phyloP scores from a whole-genome alignment of 306 rosid species.

The Erythrophleum fordii region DNA sequence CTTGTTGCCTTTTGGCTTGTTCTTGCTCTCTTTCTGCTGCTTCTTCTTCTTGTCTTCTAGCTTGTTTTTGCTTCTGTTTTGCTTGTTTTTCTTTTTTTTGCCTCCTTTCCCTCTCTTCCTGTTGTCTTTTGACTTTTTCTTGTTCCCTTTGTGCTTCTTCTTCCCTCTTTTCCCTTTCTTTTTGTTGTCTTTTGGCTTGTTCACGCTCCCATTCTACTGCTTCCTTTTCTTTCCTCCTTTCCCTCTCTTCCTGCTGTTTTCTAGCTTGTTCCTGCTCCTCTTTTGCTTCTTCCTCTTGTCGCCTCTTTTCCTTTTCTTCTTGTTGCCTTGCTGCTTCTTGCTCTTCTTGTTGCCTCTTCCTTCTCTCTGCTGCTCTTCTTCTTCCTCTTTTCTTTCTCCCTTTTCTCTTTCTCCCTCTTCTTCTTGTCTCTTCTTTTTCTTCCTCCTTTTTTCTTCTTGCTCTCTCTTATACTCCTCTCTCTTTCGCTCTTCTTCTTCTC shows the following conservation, averaged over 20 bases:
- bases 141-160: constrained; percentile 4
- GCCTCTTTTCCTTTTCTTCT: background rate
- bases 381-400: background rate
- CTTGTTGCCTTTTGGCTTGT: background rate
- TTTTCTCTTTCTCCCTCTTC: too few relatives aligned
- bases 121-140: background rate
- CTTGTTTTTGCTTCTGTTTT: background rate
- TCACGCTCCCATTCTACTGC: background rate
- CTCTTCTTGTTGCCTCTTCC: background rate
- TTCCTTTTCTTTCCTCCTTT: background rate
- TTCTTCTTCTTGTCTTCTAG: background rate
- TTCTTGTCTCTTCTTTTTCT: background rate
- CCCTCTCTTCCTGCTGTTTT: background rate
- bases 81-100: background rate
- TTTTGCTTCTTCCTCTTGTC: background rate
- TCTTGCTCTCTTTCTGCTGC: background rate
- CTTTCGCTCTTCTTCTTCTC: background rate
- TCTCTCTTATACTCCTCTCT: background rate
- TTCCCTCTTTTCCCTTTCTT: background rate
- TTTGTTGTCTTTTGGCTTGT: background rate
- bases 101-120: background rate
- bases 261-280: background rate
- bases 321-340: background rate
- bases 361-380: background rate
- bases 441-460: background rate